Evolutionary conservation across 1,284 basidiomycete genomes (phyloP).

Genomic region (Apiotrichum gamsii): DNA sequence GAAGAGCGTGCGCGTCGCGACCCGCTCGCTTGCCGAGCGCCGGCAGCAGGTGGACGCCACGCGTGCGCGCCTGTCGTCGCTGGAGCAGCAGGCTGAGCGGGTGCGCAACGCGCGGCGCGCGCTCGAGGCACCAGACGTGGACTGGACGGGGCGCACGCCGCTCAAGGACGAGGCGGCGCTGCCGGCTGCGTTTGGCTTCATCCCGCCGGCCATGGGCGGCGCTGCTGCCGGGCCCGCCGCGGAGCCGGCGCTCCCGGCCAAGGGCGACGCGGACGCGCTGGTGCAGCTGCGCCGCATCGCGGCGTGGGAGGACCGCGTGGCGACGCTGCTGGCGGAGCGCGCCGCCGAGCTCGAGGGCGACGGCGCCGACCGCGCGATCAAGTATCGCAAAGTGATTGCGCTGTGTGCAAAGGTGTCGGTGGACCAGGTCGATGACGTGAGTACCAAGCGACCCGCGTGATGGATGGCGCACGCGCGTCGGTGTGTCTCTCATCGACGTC

Average conservation of each 20-base stretch:
- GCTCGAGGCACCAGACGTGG: conserved; percentile 48
- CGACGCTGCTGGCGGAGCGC: conserved; percentile 63
- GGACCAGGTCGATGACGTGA: conserved; percentile 81
- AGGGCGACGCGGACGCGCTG: conserved; percentile 52
- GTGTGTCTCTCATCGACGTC: no score
- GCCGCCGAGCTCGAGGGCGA: conserved; percentile 67
- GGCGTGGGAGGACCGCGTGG: conserved; percentile 73
- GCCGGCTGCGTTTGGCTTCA: conserved; percentile 17
- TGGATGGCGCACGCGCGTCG: no score
- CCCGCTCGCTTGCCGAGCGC: conserved; percentile 80
- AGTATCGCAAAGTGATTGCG: conserved; percentile 85
- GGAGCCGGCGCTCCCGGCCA: conserved; percentile 52
- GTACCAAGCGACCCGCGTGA: no score
- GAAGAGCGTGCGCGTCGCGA: conserved; percentile 78
- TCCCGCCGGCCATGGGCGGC: conserved; percentile 45
- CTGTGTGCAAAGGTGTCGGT: conserved; percentile 80
- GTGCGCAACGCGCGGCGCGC: conserved; percentile 75
- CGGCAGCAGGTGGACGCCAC: conserved; percentile 72
- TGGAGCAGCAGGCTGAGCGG: conserved; percentile 70
- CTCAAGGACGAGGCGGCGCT: conserved; percentile 51
- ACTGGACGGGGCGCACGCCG: conserved; percentile 78
- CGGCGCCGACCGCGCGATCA: conserved; percentile 75
- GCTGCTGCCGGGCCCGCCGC: conserved; percentile 39
- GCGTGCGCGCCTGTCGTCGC: conserved; percentile 63
- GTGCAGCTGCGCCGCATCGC: conserved; percentile 67